Conservation (phyloP, 192 early-diverging fungal species). For the Radiomyces spectabilis region DNA sequence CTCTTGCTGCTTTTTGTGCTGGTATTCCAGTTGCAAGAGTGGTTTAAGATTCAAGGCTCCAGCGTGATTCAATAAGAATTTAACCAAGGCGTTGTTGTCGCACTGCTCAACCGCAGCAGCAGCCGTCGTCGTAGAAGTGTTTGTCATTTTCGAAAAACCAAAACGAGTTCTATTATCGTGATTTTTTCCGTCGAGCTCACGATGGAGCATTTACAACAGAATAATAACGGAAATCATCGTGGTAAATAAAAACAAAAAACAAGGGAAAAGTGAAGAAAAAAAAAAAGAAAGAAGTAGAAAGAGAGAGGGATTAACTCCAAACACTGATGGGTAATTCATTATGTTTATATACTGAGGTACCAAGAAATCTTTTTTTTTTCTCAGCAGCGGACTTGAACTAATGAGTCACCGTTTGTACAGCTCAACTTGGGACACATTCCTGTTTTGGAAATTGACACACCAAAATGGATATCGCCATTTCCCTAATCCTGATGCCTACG, state of each 20-base stretch:
- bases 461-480: no score
- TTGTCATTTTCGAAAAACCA: neutral
- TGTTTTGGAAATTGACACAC: neutral
- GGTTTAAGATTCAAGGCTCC: neutral
- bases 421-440: neutral
- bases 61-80: neutral
- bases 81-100: neutral
- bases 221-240: neutral
- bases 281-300: neutral
- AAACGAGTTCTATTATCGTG: neutral
- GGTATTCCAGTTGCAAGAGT: neutral
- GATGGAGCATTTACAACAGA: neutral
- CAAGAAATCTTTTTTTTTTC: neutral
- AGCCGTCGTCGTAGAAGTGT: no score
- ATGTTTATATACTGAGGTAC: neutral
- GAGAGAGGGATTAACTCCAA: no score
- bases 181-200: neutral
- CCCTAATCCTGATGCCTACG: no score
- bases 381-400: neutral
- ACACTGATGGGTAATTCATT: neutral
- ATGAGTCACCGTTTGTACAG: neutral
- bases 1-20: no score
- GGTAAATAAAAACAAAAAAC: neutral
- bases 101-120: neutral
- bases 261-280: constrained; percentile 1